Evolutionary conservation across 2,329 filamentous ascomycete genomes (phyloP), one percentile per base, ranked within the genome.

Genomic region (Mycosphaerella arachidis): DNA sequence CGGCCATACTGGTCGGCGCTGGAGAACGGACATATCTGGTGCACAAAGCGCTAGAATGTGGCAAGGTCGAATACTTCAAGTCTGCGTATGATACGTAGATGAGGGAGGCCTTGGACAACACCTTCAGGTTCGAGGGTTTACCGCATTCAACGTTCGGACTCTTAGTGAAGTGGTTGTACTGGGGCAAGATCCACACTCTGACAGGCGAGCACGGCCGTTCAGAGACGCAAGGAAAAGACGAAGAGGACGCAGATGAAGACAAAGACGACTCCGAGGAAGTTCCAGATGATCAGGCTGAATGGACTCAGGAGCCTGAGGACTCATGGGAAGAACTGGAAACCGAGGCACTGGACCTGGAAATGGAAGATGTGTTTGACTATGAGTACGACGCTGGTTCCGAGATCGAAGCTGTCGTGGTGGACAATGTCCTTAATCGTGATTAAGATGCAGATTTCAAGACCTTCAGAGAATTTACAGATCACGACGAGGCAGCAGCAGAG

Each of bases 31-130:
- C 37, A 18, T 56, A 53, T 31, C 13, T 48, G 7, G 54, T 60
- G 18, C 53, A 60, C 35, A 60, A 60, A 48, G 53, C 31, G 10
- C 35, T 60, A 12, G 29, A 56, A 16, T 53, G 58, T 20, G n/a
- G 48, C 9, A 56, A 53, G 29, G 43, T 48, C 12, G 54, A 48
- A n/a, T 60, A 57, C 48, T 60, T 60, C 31, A 48, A 31, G 16
- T 20, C 37, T 1, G 58, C 53, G 16, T 60, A 60, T 37, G 48
- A 45, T 12, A 57, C 53, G 6, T 18, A 13, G 9, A 53, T 60
- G 54, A 18, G 20, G 8, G 53, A 57, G 24, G 29, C 53, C n/a
- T 48, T n/a, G 20, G 37, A 45, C 16, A 18, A 57, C 20, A 20
- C 20, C 6, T 57, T 60, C 30, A 24, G 46, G 7, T 48, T 60